Conservation (phyloP, 805 yeast species). For the Yarrowia deformans region DNA sequence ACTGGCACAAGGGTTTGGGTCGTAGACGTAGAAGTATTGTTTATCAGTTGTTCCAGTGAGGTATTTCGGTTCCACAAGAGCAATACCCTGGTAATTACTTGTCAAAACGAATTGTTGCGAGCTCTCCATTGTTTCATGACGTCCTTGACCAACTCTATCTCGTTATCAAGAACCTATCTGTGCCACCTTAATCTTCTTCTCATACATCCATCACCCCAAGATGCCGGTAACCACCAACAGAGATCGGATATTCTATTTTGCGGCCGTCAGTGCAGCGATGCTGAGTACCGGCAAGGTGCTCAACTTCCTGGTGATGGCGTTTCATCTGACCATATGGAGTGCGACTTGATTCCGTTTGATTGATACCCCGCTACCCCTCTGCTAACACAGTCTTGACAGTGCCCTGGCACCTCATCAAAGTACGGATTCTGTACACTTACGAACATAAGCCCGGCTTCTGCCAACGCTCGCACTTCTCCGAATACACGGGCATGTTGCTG, state of each 20-base stretch:
- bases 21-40: no score
- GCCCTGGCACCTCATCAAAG: constrained; percentile 31
- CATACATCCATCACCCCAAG: not conserved
- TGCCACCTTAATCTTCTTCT: constrained; percentile 12
- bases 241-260: constrained; percentile 34
- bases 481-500: constrained; percentile 23
- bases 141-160: not conserved
- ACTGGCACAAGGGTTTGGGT: no score
- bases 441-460: constrained; percentile 34
- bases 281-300: constrained; percentile 25
- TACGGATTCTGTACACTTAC: constrained; percentile 32
- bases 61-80: no score
- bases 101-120: no score
- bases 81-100: no score
- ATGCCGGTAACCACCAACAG: constrained; percentile 33
- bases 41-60: no score
- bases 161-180: not conserved
- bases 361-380: constrained; percentile 11
- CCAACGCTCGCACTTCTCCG: constrained; percentile 28
- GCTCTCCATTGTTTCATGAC: not conserved
- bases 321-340: constrained; percentile 17
- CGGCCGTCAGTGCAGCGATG: constrained; percentile 15
- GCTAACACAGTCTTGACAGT: constrained; percentile 29
- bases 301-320: constrained; percentile 18
- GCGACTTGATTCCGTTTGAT: not conserved